Evolutionary conservation across 495 filamentous ascomycete species (phyloP).

Genomic region (Astrothelium subdiscretum): DNA sequence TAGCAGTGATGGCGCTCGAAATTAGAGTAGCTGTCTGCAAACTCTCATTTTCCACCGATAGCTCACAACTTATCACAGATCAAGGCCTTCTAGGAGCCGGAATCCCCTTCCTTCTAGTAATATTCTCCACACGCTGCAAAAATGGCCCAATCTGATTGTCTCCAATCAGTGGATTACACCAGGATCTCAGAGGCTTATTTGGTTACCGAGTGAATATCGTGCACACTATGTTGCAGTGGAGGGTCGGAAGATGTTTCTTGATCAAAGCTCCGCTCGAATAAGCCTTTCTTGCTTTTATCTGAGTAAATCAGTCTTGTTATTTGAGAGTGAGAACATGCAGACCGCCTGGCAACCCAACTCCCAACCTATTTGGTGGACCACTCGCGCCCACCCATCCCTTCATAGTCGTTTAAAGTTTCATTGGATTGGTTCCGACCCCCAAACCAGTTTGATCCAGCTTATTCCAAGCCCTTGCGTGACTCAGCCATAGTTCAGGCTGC

Average conservation of each 20-base stretch:
- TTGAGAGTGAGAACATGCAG: not conserved
- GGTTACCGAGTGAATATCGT: conserved; percentile 12
- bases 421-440: no score
- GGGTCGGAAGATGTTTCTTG: not conserved
- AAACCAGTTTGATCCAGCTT: no score
- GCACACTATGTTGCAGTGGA: conserved; percentile 2
- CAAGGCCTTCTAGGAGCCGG: not conserved
- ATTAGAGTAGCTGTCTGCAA: not conserved
- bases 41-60: conserved; percentile 4
- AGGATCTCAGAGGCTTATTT: conserved; percentile 1
- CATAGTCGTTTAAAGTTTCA: no score
- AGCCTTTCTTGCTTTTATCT: not conserved
- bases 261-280: not conserved
- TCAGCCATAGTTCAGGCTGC: no score
- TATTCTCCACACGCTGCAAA: no score
- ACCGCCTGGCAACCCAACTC: not conserved
- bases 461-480: no score
- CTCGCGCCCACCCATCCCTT: no score
- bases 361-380: no score
- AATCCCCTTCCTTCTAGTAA: no score
- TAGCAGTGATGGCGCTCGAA: not conserved
- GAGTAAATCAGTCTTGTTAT: not conserved
- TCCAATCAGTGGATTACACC: not conserved
- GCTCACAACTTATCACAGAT: not conserved
- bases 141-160: not conserved